Percentiles rank a stretch among this genome's conserved stretches.
These are phyloP conservation scores for Trichoderma afroharzianum DNA, from an alignment of 2,329 filamentous ascomycete species.

Conservation along the genomic window DNA sequence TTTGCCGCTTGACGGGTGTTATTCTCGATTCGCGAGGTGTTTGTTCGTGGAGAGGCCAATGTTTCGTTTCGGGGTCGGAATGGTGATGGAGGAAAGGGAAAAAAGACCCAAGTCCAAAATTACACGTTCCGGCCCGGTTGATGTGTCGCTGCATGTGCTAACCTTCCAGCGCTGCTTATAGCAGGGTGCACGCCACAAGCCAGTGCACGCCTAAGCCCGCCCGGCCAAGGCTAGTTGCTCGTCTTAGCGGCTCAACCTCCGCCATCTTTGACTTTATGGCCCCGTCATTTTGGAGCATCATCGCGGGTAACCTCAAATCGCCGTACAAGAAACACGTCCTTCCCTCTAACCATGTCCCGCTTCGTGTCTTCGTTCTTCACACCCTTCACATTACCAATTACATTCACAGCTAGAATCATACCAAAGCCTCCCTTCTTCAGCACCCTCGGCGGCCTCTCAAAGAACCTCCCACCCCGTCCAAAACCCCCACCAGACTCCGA, in stretches of 20 bases:
- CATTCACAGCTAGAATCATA: neutral
- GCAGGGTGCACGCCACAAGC: neutral
- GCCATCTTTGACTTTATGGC: neutral
- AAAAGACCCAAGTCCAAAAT: neutral
- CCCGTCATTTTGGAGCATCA: neutral
- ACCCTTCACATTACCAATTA: neutral
- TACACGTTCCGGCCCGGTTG: neutral
- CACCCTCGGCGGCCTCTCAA: conserved; percentile 36
- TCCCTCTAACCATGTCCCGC: neutral
- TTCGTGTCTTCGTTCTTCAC: neutral
- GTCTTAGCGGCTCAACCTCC: neutral
- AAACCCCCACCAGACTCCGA: conserved; percentile 70
- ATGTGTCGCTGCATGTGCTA: neutral
- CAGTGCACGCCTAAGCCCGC: neutral
- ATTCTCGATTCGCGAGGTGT: neutral
- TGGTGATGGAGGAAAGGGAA: neutral
- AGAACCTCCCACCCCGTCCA: conserved; percentile 70
- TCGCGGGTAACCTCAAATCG: neutral
- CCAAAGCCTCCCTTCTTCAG: conserved; percentile 28
- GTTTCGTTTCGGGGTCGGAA: neutral
- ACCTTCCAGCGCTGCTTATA: neutral
- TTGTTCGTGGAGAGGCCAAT: neutral
- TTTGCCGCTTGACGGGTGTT: neutral
- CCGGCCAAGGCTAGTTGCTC: neutral
- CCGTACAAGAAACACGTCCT: neutral